Base-by-base conservation (phyloP, 1,284 basidiomycete species). In the Ceratobasidium sp. region DNA sequence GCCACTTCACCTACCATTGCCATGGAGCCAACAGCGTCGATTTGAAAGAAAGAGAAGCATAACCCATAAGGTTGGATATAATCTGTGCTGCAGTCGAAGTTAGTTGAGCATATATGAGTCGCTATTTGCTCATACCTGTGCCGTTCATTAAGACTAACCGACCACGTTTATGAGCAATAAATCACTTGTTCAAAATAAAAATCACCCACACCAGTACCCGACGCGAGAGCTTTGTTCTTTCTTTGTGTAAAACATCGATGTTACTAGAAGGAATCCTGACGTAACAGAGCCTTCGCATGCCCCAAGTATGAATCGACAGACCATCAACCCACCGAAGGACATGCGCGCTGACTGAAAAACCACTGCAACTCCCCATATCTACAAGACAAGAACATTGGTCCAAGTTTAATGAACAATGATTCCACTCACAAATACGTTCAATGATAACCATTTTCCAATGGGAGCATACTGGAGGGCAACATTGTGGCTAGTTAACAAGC, bases 221-320 rank as follows among this genome's bases (percentile, higher is more conserved):
- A 92, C 87, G 1, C 91, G 84, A 26, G 87, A 78, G 0, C 89
- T 91, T 77, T 92, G 90, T 78, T 94, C 92, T 4, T 80, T 86
- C 30, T 89, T 85, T 0, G 90, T 93, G 80, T 94, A 94, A 79
- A 92, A 93, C 91, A 92, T 92, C 30, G 89, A 86, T 61, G 83
- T 90, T 61, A 91, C 87, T 71, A 94, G 88, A 83, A 93, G 81
- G 81, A 93, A 94, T 0, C 81, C 80, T n/a, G 80, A 80, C 0
- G 91, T 93, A 76, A 94, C 90, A 1, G 88, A 88, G 0, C 91
- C 92, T 80, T 94, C 92, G 76, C 91, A 91, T 79, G 89, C 86
- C 41, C 92, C 92, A 5, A 94, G 82, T 26, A 91, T 84, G 47
- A 91, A 79, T 32, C 89, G 84, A 84, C 4, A 93, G 82, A 0